Evolutionary conservation across 257 asterid genomes (phyloP).

Genomic region (Plantago ovata): DNA sequence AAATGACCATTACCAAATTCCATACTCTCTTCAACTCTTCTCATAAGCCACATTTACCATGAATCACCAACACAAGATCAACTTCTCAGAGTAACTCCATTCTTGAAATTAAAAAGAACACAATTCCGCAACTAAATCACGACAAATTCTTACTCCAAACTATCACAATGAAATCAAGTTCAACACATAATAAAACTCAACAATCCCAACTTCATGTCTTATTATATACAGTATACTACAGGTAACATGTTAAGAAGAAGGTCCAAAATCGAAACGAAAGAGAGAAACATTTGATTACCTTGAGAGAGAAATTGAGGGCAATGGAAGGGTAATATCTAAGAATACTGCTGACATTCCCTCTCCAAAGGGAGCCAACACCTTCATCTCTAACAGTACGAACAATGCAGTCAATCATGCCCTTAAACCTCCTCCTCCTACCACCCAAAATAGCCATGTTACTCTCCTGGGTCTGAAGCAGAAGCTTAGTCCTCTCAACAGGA

Average conservation of each 20-base stretch:
- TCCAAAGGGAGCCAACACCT: constrained; percentile 85
- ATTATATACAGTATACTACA: too few relatives aligned
- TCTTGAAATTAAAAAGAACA: not conserved
- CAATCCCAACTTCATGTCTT: constrained; percentile 1
- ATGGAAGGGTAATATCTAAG: constrained; percentile 94
- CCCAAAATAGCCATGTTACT: constrained; percentile 73
- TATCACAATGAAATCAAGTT: not conserved
- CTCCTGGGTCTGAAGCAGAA: constrained; percentile 94
- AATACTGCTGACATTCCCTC: constrained; percentile 98
- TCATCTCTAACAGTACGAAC: constrained; percentile 75
- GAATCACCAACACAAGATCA: constrained; percentile 10
- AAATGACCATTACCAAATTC: too few relatives aligned
- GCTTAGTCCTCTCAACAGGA: constrained; percentile 95
- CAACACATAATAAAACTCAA: not conserved
- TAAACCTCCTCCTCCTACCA: constrained; percentile 72
- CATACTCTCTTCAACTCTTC: too few relatives aligned
- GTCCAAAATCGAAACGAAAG: too few relatives aligned
- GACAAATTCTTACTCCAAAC: not conserved
- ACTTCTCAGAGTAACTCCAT: not conserved
- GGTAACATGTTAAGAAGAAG: too few relatives aligned
- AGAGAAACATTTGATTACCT: too few relatives aligned
- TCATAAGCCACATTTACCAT: constrained; percentile 2
- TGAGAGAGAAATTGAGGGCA: constrained; percentile 94
- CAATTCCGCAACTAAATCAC: not conserved
- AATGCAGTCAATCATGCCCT: constrained; percentile 92